Conservation (phyloP, 208 protist genomes). For the Crithidia bombi region DNA sequence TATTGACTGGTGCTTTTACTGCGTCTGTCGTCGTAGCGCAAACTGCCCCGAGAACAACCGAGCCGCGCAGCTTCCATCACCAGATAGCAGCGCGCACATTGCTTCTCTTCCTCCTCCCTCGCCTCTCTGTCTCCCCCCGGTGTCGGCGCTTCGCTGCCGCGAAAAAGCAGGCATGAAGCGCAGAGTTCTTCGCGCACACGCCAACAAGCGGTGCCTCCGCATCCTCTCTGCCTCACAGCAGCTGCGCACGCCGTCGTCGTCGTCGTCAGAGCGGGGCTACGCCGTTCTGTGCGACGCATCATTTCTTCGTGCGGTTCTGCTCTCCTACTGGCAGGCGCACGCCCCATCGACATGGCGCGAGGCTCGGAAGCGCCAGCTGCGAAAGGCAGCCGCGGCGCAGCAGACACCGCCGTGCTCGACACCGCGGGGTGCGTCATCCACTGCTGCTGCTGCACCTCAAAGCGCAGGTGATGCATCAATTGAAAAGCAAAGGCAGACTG, state of each 20-base stretch:
- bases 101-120: constrained; percentile 22
- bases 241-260: constrained; percentile 30
- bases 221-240: constrained; percentile 62
- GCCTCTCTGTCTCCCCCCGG: background rate
- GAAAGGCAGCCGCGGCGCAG: constrained; percentile 13
- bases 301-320: constrained; percentile 68
- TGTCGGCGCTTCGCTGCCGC: too few species aligned
- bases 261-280: constrained; percentile 34
- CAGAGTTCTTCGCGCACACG: constrained; percentile 75
- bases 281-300: constrained; percentile 79
- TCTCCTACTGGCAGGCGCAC: constrained; percentile 46
- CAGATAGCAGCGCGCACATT: too few species aligned
- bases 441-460: background rate
- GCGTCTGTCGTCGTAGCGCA: too few species aligned
- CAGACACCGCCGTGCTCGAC: background rate
- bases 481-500: background rate
- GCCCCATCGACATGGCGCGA: constrained; percentile 26
- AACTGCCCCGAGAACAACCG: too few species aligned
- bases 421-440: background rate
- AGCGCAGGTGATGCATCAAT: background rate
- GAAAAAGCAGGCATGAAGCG: too few species aligned
- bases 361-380: constrained; percentile 27
- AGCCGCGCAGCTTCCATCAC: too few species aligned
- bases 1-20: too few species aligned
- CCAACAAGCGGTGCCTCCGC: constrained; percentile 80